Evolutionary conservation across 257 asterid species (phyloP).

Genomic region (Lavandula angustifolia): DNA sequence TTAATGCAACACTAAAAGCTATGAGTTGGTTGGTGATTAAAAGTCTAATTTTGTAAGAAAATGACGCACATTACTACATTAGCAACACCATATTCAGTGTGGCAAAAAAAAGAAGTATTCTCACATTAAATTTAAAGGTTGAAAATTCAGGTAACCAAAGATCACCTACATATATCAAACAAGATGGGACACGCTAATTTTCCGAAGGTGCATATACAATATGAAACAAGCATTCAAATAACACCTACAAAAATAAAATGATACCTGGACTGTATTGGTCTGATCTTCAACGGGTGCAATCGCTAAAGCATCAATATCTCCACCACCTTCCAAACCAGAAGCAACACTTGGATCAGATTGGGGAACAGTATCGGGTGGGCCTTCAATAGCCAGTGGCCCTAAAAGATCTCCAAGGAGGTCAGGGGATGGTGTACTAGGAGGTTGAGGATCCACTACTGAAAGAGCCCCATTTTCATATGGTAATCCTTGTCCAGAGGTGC

Average conservation of each 20-base stretch:
- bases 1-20: conserved; percentile 18
- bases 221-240: conserved; percentile 14
- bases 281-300: conserved; percentile 76
- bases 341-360: conserved; percentile 52
- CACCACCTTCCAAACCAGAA: conserved; percentile 48
- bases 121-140: conserved; percentile 2
- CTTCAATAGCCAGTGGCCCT: conserved; percentile 81
- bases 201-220: conserved; percentile 6
- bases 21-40: background rate
- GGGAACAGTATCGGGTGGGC: conserved; percentile 51
- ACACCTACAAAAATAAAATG: conserved; percentile 28
- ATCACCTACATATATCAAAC: background rate
- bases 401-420: conserved; percentile 90
- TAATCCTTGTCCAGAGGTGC: conserved; percentile 49
- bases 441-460: conserved; percentile 76
- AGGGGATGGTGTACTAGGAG: conserved; percentile 60
- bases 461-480: conserved; percentile 71
- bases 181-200: background rate
- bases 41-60: background rate
- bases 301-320: conserved; percentile 67
- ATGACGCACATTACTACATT: background rate
- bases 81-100: conserved; percentile 1
- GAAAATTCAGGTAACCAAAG: background rate
- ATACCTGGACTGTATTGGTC: conserved; percentile 70
- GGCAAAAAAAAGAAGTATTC: conserved; percentile 9